phyloP scores from a whole-genome alignment of 148 eudicot genomes.

The Rhododendron williamsianum region DNA sequence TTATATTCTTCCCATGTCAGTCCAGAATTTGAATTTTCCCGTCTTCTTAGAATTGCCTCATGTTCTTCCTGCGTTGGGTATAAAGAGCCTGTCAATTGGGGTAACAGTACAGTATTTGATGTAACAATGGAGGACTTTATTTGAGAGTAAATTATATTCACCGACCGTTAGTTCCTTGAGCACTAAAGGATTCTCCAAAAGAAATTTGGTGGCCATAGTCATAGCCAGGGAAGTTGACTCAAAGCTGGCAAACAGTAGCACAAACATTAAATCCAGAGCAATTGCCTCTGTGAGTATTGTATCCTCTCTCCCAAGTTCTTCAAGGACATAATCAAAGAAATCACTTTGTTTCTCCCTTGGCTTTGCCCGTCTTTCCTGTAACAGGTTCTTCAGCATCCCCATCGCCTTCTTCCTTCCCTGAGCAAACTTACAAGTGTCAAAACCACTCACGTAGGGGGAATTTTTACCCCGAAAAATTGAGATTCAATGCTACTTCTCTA shows the following conservation, averaged over 20 bases:
- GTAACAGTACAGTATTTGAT: background rate
- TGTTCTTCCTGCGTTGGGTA: constrained; percentile 68
- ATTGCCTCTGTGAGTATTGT: constrained; percentile 74
- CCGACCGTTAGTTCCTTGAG: constrained; percentile 57
- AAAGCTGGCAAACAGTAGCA: constrained; percentile 86
- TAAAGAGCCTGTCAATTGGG: background rate
- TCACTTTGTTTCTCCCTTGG: constrained; percentile 56
- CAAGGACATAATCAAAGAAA: constrained; percentile 81
- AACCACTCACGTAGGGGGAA: background rate
- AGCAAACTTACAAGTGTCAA: constrained; percentile 5
- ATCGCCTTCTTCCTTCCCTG: constrained; percentile 96
- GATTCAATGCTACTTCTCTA: background rate
- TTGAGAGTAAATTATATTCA: background rate
- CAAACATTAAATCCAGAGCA: constrained; percentile 90
- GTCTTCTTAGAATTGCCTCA: constrained; percentile 51
- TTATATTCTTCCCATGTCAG: constrained; percentile 86
- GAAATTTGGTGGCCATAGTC: constrained; percentile 71
- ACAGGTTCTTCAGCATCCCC: constrained; percentile 65
- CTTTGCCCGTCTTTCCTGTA: constrained; percentile 65
- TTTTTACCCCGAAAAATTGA: background rate
- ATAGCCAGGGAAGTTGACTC: constrained; percentile 85
- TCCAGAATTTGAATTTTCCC: constrained; percentile 53
- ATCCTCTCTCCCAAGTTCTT: constrained; percentile 56
- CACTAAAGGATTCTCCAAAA: constrained; percentile 64
- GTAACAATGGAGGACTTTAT: background rate